These are phyloP conservation scores for Leucocoprinus birnbaumii DNA, from an alignment of 768 basidiomycete genomes.

Conservation along the genomic window DNA sequence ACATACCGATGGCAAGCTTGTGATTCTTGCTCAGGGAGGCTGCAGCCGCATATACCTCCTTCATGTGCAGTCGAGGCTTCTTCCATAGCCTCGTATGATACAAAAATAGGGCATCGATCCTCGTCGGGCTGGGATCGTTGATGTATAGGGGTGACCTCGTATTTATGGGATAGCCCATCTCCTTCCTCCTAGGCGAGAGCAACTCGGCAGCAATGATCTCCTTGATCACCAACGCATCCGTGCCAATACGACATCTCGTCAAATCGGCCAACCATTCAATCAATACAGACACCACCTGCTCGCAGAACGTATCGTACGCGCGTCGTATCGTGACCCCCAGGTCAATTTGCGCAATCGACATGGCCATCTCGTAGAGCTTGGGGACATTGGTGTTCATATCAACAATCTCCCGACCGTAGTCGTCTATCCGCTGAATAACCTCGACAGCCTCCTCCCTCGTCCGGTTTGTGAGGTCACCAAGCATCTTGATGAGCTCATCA, in stretches of 20 bases:
- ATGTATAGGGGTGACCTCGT: constrained; percentile 33
- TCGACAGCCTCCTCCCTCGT: constrained; percentile 55
- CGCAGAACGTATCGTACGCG: constrained; percentile 85
- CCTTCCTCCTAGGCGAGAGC: constrained; percentile 56
- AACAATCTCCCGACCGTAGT: constrained; percentile 78
- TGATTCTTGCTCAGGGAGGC: constrained; percentile 70
- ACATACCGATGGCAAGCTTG: constrained; percentile 76
- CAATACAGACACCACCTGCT: constrained; percentile 79
- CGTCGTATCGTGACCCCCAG: constrained; percentile 87
- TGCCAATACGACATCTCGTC: constrained; percentile 65
- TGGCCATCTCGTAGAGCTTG: constrained; percentile 72
- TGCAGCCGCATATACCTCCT: constrained; percentile 78
- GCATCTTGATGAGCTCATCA: constrained; percentile 77
- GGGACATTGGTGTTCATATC: constrained; percentile 60
- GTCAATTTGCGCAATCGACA: constrained; percentile 82
- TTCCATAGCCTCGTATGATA: constrained; percentile 89
- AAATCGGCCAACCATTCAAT: constrained; percentile 86
- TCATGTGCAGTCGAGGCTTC: constrained; percentile 72
- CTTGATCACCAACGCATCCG: constrained; percentile 64
- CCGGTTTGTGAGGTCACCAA: constrained; percentile 54
- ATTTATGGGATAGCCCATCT: constrained; percentile 21
- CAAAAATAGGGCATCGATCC: constrained; percentile 74
- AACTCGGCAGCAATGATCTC: constrained; percentile 74
- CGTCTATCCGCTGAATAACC: constrained; percentile 64
- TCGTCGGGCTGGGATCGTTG: constrained; percentile 48